These are phyloP conservation scores for Fomitiporia mediterranea DNA, from an alignment of 1,284 basidiomycete species.

Conservation along the genomic window DNA sequence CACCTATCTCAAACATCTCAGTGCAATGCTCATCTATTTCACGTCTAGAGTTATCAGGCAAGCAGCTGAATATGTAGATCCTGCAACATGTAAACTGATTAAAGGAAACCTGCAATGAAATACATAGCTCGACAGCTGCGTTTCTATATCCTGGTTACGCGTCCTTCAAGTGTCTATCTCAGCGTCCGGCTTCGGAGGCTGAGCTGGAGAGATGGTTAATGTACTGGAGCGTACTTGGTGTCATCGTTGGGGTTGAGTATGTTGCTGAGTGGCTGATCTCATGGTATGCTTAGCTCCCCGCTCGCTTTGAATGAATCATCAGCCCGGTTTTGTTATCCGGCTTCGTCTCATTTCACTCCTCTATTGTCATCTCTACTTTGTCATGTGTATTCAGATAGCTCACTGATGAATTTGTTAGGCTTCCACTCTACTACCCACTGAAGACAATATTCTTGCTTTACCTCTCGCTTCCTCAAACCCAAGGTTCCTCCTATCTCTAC, in stretches of 20 bases:
- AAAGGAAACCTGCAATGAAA: background rate
- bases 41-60: conserved; percentile 19
- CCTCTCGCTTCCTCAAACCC: conserved; percentile 85
- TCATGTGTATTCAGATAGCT: conserved; percentile 4
- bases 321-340: background rate
- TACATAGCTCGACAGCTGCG: conserved; percentile 53
- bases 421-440: conserved; percentile 82
- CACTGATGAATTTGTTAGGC: conserved; percentile 43
- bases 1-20: background rate
- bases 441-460: conserved; percentile 86
- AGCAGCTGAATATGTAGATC: background rate
- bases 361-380: conserved; percentile 5
- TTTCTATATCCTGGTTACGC: conserved; percentile 84
- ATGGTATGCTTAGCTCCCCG: conserved; percentile 44
- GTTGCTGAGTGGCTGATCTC: conserved; percentile 79
- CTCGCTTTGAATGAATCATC: background rate
- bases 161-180: conserved; percentile 79
- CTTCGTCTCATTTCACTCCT: background rate
- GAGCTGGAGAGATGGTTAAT: conserved; percentile 84
- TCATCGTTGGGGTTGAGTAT: conserved; percentile 69
- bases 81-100: background rate
- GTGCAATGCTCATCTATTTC: conserved; percentile 18
- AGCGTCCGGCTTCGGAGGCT: conserved; percentile 71
- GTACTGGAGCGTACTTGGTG: conserved; percentile 86
- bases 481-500: conserved; percentile 80